These are phyloP conservation scores for Candida lessepsii DNA, from an alignment of 805 yeast species.

Conservation along the genomic window DNA sequence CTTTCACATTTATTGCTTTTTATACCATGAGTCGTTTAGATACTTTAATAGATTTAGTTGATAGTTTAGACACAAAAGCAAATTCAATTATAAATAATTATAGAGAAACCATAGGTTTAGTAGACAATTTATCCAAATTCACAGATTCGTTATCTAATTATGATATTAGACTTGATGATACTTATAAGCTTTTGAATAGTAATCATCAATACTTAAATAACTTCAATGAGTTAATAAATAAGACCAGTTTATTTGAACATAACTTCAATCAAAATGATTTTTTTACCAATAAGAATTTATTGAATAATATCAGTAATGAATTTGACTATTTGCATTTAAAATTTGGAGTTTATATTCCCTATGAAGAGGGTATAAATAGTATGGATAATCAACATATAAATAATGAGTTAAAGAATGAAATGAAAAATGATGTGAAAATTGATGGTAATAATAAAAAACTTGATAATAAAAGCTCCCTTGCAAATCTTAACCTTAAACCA, in stretches of 20 bases:
- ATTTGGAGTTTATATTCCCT: conserved; percentile 4
- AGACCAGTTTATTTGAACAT: conserved; percentile 34
- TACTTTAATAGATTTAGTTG: conserved; percentile 28
- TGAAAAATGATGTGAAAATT: no score
- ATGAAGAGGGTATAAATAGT: no score
- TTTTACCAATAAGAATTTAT: conserved; percentile 30
- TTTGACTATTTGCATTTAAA: conserved; percentile 24
- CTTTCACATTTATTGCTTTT: background rate
- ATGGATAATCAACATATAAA: no score
- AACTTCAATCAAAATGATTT: conserved; percentile 30
- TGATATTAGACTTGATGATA: conserved; percentile 31
- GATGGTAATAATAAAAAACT: no score
- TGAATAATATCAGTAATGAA: conserved; percentile 29
- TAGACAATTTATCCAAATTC: conserved; percentile 20
- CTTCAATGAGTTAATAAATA: conserved; percentile 31
- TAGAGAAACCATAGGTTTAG: conserved; percentile 23
- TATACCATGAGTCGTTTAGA: conserved; percentile 23
- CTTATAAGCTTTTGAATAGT: conserved; percentile 19
- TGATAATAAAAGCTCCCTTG: conserved; percentile 27
- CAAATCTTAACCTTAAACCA: conserved; percentile 39
- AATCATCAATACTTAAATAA: conserved; percentile 25
- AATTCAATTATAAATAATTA: conserved; percentile 22
- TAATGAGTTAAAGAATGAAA: no score
- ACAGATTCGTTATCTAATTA: conserved; percentile 23
- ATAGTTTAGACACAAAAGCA: conserved; percentile 29